Conservation (phyloP, 139 green algal genomes). For the Zygnema cylindricum region DNA sequence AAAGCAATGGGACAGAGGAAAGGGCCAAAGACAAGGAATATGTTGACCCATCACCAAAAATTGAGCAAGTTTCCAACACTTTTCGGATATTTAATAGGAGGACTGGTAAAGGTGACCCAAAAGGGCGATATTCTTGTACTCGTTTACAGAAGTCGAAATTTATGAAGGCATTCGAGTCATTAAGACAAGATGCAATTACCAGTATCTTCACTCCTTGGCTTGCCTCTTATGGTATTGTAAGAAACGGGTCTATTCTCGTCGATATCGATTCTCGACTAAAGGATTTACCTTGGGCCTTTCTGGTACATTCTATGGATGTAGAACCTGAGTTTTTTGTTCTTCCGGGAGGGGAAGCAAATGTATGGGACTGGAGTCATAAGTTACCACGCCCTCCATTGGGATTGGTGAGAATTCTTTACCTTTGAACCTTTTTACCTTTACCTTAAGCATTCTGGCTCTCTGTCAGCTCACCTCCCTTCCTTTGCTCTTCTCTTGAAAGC, state of each 20-base stretch:
- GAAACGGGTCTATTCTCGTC: background rate
- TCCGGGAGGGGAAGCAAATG: background rate
- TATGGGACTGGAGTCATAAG: background rate
- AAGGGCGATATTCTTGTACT: no score
- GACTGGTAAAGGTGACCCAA: no score
- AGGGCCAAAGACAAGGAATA: no score
- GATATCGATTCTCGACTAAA: background rate
- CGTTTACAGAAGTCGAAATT: background rate
- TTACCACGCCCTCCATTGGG: background rate
- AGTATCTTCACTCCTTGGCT: background rate
- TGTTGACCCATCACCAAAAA: no score
- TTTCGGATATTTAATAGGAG: no score
- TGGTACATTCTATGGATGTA: background rate
- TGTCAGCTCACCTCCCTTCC: no score
- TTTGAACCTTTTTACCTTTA: no score
- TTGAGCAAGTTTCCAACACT: no score
- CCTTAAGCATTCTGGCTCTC: no score
- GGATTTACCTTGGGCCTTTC: background rate
- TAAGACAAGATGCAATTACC: background rate
- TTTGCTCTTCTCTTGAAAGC: no score
- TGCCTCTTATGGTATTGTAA: background rate
- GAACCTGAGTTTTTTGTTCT: slow-evolving; percentile 3
- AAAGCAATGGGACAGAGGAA: no score
- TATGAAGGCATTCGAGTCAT: background rate
- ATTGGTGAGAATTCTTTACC: background rate